Evolutionary conservation across 1,284 basidiomycete genomes (phyloP).

Genomic region (Ceratobasidium sp.): DNA sequence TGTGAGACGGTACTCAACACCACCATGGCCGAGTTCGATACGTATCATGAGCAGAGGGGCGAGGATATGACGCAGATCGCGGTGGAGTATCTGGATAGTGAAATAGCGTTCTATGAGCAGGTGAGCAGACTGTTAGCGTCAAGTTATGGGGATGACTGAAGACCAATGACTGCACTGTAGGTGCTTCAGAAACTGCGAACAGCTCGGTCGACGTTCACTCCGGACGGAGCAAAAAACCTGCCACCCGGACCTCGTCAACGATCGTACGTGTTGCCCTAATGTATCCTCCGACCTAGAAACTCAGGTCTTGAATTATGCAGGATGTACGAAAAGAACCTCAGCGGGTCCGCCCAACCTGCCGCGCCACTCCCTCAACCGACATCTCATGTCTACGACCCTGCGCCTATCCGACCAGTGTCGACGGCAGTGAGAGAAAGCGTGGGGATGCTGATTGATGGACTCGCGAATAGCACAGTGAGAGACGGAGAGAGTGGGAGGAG

Average conservation of each 20-base stretch:
- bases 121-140: conserved; percentile 55
- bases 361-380: conserved; percentile 75
- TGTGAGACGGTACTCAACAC: conserved; percentile 91
- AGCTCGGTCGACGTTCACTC: conserved; percentile 68
- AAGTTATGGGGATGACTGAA: too few species aligned
- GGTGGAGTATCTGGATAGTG: conserved; percentile 79
- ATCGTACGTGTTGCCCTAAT: conserved; percentile 57
- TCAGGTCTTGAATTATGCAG: not conserved
- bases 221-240: conserved; percentile 64
- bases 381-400: conserved; percentile 81
- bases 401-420: conserved; percentile 81
- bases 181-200: conserved; percentile 69
- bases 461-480: conserved; percentile 3
- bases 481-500: conserved; percentile 22
- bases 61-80: conserved; percentile 75
- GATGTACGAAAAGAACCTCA: conserved; percentile 79
- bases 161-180: conserved; percentile 54
- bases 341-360: conserved; percentile 62
- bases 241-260: conserved; percentile 67
- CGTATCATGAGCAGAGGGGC: conserved; percentile 78
- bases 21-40: conserved; percentile 89
- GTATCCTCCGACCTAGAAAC: not conserved
- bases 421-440: conserved; percentile 79
- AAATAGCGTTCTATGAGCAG: conserved; percentile 81
- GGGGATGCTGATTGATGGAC: conserved; percentile 69